Conservation (phyloP, 2,329 filamentous ascomycete genomes). For the Bisporella sp. region DNA sequence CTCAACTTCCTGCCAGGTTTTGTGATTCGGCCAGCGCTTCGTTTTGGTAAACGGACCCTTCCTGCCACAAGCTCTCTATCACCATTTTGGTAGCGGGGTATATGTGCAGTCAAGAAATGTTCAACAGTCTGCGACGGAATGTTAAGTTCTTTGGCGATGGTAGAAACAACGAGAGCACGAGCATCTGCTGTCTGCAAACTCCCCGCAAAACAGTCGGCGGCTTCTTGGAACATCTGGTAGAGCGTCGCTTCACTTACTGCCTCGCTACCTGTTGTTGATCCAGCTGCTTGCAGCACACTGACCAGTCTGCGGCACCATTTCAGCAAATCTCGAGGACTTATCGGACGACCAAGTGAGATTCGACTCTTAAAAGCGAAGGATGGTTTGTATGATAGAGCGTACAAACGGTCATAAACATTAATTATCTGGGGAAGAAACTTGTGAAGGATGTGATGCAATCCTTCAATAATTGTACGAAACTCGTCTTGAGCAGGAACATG, state of each 20-base stretch:
- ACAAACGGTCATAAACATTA: slow-evolving; percentile 49
- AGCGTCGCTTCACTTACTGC: slow-evolving; percentile 63
- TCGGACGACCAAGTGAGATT: slow-evolving; percentile 42
- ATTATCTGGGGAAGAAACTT: slow-evolving; percentile 54
- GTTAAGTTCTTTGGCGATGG: slow-evolving; percentile 81
- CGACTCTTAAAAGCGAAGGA: slow-evolving; percentile 40
- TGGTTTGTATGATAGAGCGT: slow-evolving; percentile 34
- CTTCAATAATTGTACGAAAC: slow-evolving; percentile 64
- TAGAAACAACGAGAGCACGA: slow-evolving; percentile 52
- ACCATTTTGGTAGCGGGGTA: slow-evolving; percentile 60
- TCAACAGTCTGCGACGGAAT: slow-evolving; percentile 76
- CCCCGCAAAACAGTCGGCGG: slow-evolving; percentile 85
- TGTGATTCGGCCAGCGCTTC: slow-evolving; percentile 37
- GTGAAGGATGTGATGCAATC: slow-evolving; percentile 62
- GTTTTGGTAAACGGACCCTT: slow-evolving; percentile 51
- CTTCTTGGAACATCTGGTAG: slow-evolving; percentile 89
- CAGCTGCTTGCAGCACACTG: slow-evolving; percentile 52
- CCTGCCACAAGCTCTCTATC: slow-evolving; percentile 56
- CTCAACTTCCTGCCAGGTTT: slow-evolving; percentile 46
- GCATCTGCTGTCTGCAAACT: slow-evolving; percentile 62
- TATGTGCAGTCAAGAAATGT: slow-evolving; percentile 67
- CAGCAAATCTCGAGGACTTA: slow-evolving; percentile 71
- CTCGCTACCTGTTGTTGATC: slow-evolving; percentile 61
- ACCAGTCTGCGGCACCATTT: slow-evolving; percentile 84
- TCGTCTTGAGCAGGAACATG: slow-evolving; percentile 61